phyloP scores from a whole-genome alignment of 1,139 yeast species.

The Kodamaea arcana region DNA sequence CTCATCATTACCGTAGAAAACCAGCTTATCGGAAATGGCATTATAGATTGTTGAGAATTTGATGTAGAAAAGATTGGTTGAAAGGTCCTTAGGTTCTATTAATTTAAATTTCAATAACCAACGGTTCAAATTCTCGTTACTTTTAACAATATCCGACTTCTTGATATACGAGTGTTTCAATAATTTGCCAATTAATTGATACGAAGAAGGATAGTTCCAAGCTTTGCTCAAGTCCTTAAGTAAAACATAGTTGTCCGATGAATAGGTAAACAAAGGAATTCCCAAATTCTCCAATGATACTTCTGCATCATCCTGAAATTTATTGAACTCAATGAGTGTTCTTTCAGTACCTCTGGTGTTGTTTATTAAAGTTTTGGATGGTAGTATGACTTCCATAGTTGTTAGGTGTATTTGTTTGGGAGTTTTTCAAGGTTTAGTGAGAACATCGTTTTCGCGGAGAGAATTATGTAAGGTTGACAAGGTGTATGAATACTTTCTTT shows the following conservation, averaged over 20 bases:
- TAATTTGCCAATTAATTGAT: conserved; percentile 32
- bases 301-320: background rate
- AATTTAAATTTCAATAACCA: conserved; percentile 18
- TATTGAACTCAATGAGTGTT: conserved; percentile 4
- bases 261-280: conserved; percentile 7
- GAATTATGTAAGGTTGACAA: too few relatives aligned
- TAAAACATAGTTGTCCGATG: conserved; percentile 19
- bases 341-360: conserved; percentile 1
- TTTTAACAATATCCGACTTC: conserved; percentile 15
- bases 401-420: conserved; percentile 1
- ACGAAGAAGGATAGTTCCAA: conserved; percentile 44
- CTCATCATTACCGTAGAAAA: conserved; percentile 10
- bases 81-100: conserved; percentile 18
- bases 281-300: conserved; percentile 7
- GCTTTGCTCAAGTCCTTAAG: conserved; percentile 29
- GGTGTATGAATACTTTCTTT: too few relatives aligned
- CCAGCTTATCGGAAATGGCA: conserved; percentile 16
- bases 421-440: background rate
- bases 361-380: conserved; percentile 2
- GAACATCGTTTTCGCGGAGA: too few relatives aligned
- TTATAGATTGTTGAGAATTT: conserved; percentile 20
- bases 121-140: conserved; percentile 22
- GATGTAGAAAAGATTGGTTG: conserved; percentile 26
- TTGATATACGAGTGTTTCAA: conserved; percentile 20
- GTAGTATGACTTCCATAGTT: conserved; percentile 5